Evolutionary conservation across 257 asterid species (phyloP).

Genomic region (Galeopsis tetrahit): DNA sequence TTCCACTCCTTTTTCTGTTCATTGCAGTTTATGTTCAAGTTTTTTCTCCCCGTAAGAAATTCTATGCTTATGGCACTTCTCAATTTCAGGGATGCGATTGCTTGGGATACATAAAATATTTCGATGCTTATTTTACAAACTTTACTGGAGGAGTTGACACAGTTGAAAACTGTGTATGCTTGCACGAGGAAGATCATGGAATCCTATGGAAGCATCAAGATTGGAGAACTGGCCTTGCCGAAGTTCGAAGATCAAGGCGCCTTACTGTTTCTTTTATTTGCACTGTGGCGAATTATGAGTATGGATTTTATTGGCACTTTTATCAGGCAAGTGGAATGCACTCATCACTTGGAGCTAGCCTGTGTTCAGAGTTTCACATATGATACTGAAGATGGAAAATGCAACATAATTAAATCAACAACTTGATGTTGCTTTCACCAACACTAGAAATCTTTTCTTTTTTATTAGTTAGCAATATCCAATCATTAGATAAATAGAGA

Average conservation of each 20-base stretch:
- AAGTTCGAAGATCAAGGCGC: slow-evolving; percentile 95
- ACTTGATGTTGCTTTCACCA: slow-evolving; percentile 15
- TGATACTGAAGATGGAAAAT: slow-evolving; percentile 17
- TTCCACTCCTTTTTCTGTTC: slow-evolving; percentile 6
- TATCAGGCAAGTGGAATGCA: slow-evolving; percentile 70
- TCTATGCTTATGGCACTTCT: slow-evolving; percentile 21
- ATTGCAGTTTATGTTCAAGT: slow-evolving; percentile 9
- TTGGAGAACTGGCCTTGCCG: slow-evolving; percentile 96
- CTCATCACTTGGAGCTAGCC: slow-evolving; percentile 14
- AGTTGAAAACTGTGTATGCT: slow-evolving; percentile 89
- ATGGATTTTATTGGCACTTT: slow-evolving; percentile 97
- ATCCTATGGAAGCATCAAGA: slow-evolving; percentile 99
- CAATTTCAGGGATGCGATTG: slow-evolving; percentile 93
- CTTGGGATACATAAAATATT: slow-evolving; percentile 81
- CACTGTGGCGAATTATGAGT: slow-evolving; percentile 97
- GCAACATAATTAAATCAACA: not conserved
- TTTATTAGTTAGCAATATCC: slow-evolving; percentile 2
- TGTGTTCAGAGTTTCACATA: slow-evolving; percentile 16
- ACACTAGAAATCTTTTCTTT: slow-evolving; percentile 4
- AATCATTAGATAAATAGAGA: not conserved
- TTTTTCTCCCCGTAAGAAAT: slow-evolving; percentile 24
- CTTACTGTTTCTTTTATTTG: slow-evolving; percentile 91
- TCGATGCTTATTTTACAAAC: slow-evolving; percentile 90
- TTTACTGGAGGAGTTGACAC: slow-evolving; percentile 98
- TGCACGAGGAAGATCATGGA: slow-evolving; percentile 98